These are phyloP conservation scores for Debaryomyces udenii DNA, from an alignment of 1,139 yeast genomes.

Conservation along the genomic window DNA sequence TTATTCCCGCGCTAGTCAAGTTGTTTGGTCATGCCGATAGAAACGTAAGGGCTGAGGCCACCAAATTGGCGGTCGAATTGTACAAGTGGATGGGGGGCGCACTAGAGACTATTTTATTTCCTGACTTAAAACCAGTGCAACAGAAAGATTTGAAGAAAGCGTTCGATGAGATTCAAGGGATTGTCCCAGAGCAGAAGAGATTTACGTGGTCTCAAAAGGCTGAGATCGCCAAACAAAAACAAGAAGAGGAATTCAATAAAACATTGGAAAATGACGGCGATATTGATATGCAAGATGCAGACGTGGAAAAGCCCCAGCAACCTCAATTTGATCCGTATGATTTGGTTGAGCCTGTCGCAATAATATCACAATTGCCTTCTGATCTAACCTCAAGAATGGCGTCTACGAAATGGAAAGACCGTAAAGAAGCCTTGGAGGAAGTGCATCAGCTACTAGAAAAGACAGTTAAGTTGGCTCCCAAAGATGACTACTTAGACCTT, in stretches of 20 bases:
- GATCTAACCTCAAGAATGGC: conserved; percentile 58
- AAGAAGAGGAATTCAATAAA: conserved; percentile 20
- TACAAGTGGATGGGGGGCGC: conserved; percentile 78
- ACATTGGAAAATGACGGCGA: conserved; percentile 31
- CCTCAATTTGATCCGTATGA: conserved; percentile 48
- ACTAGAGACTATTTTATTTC: conserved; percentile 61
- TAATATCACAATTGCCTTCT: conserved; percentile 65
- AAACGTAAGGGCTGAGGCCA: conserved; percentile 81
- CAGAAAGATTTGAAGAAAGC: conserved; percentile 81
- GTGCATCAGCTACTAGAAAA: conserved; percentile 55
- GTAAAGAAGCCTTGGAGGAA: conserved; percentile 84
- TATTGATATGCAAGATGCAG: conserved; percentile 45
- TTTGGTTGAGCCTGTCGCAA: conserved; percentile 53
- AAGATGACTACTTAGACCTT: conserved; percentile 63
- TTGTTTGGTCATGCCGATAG: conserved; percentile 86
- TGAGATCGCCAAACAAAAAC: conserved; percentile 22
- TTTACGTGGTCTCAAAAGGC: conserved; percentile 54
- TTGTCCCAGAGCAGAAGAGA: conserved; percentile 57
- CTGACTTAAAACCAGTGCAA: conserved; percentile 86
- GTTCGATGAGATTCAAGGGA: conserved; percentile 57
- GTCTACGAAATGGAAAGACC: conserved; percentile 85
- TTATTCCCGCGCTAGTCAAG: conserved; percentile 63
- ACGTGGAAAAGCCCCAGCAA: conserved; percentile 18
- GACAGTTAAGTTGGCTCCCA: conserved; percentile 40
- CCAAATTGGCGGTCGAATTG: conserved; percentile 67